Evolutionary conservation across 306 rosid species (phyloP), one percentile per base, ranked within the genome.

Genomic region (Clitoria ternatea): DNA sequence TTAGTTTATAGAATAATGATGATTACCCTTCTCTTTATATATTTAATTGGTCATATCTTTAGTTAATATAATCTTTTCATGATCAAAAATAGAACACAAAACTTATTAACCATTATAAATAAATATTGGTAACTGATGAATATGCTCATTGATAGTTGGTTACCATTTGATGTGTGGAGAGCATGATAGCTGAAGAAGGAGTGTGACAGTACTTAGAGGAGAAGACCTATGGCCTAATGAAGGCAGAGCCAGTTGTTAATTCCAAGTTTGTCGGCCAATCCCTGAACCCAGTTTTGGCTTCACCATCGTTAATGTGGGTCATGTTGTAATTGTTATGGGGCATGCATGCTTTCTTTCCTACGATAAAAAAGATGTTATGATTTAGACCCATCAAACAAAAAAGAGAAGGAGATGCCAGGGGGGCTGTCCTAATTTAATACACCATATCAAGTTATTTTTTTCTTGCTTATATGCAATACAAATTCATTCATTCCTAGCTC

Each of bases 261-360:
- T 17, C 37, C 44, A 69, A 52, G 32, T 57, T 53, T 81, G 90
- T 89, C 86, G 85, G 84, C 76, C 32, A 72, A 77, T 71, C 83
- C 79, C 75, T 70, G 27, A 44, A 69, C 81, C 66, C 64, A 22
- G n/a, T 64, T 73, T 37, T 75, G 75, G 39, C 81, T 79, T 74
- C 71, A 63, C 70, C 72, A 18, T 55, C 23, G 67, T 55, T 73
- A 48, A 29, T 33, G 77, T 47, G 69, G 74, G 85, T 61, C 79
- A 60, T 66, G 70, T 5, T 60, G 36, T 42, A 61, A 60, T 53
- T 66, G 15, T 66, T 50, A 35, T 61, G 70, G 76, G 29, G 23
- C 64, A 33, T 53, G 23, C 64, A 33, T 53, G 32, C 11, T 56
- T 63, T 14, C 65, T 13, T 22, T 24, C 13, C 22, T 0, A 59